phyloP scores from a whole-genome alignment of 495 filamentous ascomycete genomes.

The Talaromyces nanjingensis region DNA sequence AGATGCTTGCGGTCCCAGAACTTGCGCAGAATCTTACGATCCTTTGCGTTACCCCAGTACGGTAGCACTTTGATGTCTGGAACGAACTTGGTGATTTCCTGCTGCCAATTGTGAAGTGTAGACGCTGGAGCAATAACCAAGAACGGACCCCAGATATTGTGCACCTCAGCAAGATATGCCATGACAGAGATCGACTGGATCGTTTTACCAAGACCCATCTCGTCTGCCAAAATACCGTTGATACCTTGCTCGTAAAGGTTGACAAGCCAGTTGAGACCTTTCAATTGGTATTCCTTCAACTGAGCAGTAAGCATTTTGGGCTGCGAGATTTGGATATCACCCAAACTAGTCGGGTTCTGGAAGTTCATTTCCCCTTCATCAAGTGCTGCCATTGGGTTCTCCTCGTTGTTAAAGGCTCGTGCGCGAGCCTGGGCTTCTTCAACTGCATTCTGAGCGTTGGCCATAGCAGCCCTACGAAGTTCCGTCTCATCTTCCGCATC shows the following conservation, averaged over 20 bases:
- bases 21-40: constrained; percentile 92
- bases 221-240: constrained; percentile 97
- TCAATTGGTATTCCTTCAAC: constrained; percentile 97
- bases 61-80: constrained; percentile 89
- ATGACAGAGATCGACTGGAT: constrained; percentile 99
- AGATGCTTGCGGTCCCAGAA: constrained; percentile 99
- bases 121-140: constrained; percentile 94
- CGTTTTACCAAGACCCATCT: constrained; percentile 99
- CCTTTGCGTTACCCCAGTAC: constrained; percentile 93
- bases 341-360: constrained; percentile 94
- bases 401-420: constrained; percentile 75
- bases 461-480: constrained; percentile 76
- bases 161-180: constrained; percentile 93
- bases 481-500: constrained; percentile 87
- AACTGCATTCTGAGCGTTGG: constrained; percentile 94
- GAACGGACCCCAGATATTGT: constrained; percentile 98
- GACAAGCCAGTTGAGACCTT: constrained; percentile 97
- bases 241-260: constrained; percentile 99
- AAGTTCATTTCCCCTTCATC: constrained; percentile 96
- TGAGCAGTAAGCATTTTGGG: constrained; percentile 89
- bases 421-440: constrained; percentile 91
- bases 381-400: constrained; percentile 44
- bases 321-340: constrained; percentile 87
- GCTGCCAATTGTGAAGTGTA: constrained; percentile 98
- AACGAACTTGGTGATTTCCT: constrained; percentile 92